These are phyloP conservation scores for Fremontodendron californicum DNA, from an alignment of 345 rosid genomes.

Conservation along the genomic window DNA sequence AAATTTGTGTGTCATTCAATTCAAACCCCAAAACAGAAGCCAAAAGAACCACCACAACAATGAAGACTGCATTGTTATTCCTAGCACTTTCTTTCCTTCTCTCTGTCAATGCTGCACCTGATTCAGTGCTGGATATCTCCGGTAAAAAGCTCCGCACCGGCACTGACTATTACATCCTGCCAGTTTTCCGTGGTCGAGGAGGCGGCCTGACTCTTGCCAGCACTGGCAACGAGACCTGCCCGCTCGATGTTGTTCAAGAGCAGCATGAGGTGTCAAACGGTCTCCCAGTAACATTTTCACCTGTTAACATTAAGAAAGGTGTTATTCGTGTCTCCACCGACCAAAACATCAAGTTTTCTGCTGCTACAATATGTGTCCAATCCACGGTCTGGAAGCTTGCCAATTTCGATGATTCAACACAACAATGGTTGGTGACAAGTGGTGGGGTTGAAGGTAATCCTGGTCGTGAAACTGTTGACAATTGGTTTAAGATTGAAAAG, in stretches of 20 bases:
- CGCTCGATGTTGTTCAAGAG: constrained; percentile 34
- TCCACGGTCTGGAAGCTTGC: constrained; percentile 50
- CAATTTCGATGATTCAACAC: constrained; percentile 28
- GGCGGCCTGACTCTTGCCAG: constrained; percentile 33
- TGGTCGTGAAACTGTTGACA: constrained; percentile 34
- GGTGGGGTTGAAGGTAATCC: constrained; percentile 64
- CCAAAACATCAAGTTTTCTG: constrained; percentile 42
- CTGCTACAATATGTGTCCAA: constrained; percentile 36
- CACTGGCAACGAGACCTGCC: constrained; percentile 21
- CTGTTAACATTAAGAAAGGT: constrained; percentile 22
- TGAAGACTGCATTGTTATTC: not conserved
- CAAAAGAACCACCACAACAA: not conserved
- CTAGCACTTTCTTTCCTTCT: constrained; percentile 18
- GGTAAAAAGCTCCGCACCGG: constrained; percentile 24
- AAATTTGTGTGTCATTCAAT: not conserved
- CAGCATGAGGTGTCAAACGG: constrained; percentile 22
- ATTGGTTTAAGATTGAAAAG: constrained; percentile 70
- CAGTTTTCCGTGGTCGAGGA: constrained; percentile 27
- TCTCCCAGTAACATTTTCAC: constrained; percentile 27
- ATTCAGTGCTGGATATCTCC: constrained; percentile 27
- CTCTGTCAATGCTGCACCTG: constrained; percentile 4
- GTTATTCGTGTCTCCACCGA: constrained; percentile 32
- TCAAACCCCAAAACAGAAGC: not conserved
- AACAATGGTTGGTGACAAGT: constrained; percentile 41
- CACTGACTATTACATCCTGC: constrained; percentile 28